Base-by-base conservation (phyloP, 768 basidiomycete species). In the Lactifluus hygrophoroides region DNA sequence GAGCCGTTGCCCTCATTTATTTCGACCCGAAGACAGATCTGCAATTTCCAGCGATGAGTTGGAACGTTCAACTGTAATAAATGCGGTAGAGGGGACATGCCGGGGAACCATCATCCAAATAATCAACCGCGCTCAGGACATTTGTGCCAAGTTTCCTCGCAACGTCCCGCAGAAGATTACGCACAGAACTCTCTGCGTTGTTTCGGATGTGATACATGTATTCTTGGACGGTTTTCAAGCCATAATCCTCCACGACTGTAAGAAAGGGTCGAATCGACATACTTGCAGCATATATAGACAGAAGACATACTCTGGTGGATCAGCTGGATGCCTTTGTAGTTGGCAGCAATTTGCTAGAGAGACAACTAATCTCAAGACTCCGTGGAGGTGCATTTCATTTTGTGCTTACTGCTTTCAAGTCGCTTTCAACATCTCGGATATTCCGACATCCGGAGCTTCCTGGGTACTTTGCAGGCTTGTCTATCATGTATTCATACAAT, bases 191-290 rank as follows among this genome's bases (percentile, higher is more conserved):
- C 70, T 96, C 94, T 47, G 94, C 94, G 65, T 95, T 98, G 34
- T 77, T 73, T 28, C 89, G 85, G 69, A 95, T 96, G 70, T 92
- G 85, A 60, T 81, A 80, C 93, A 95, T 95, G 71, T 95, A 95
- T 66, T 89, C 84, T 68, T 95, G 94, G 4, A 98, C 94, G 0
- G 84, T 92, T 57, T 81, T 73, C 42, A 96, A 77, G 6, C 85
- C 80, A 65, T 95, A 95, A 64, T 98, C 94, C 5, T 84, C 79
- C 51, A 95, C 86, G 65, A 97, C 84, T 92, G 62, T 13, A 23
- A 13, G 17, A 6, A 49, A 35, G 38, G 11, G 35, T 52, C 9
- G 48, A 35, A 47, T 68, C 50, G 44, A 14, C 40, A 64, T 54
- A 43, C 10, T 62, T 38, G 19, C 53, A 42, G 48, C 9, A 56